Evolutionary conservation across 2,329 filamentous ascomycete genomes (phyloP), one percentile per base, ranked within the genome.

Genomic region (Cercospora sp.): DNA sequence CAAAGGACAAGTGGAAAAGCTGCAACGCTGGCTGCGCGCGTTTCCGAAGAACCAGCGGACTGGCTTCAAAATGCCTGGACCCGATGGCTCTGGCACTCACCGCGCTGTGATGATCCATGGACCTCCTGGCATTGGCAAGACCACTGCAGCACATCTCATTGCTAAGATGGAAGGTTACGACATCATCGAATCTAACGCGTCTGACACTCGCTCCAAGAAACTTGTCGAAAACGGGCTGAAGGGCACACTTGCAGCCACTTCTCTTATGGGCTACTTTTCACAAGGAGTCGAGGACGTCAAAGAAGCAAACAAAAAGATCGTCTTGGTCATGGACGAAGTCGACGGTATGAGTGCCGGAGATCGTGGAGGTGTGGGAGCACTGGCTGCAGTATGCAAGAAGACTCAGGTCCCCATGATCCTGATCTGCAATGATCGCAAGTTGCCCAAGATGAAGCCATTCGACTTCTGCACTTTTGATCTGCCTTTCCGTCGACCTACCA

Each of bases 321-420:
- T 97, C 5, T 83, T 99, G 60, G 93, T 99, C 81, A 98, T 99
- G 95, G 95, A 99, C 74, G 95, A 99, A 81, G 95, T 99, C 4
- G 95, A 99, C 76, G 95, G 95, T 63, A 98, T 99, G 95, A 98
- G 94, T 69, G 94, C 93, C 40, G 95, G 95, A 77, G 95, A 99
- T 78, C 90, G 95, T 69, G 95, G 95, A 72, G 95, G 95, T 79
- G 95, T 99, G 59, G 95, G 94, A 61, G 95, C 95, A 32, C 85
- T 99, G 66, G 94, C 95, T 66, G 93, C 95, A 67, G 91, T 97
- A 64, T 97, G 94, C 85, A 97, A 92, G 82, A 97, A 97, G 84
- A 95, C 94, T 0, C 89, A 95, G 74, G 89, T 99, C 26, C 95
- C 95, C 0, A 90, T 99, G 78, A 98, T 99, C 73, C 86, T 99